phyloP scores from a whole-genome alignment of 176 grass and related monocot species.

The Tuctoria greenei region DNA sequence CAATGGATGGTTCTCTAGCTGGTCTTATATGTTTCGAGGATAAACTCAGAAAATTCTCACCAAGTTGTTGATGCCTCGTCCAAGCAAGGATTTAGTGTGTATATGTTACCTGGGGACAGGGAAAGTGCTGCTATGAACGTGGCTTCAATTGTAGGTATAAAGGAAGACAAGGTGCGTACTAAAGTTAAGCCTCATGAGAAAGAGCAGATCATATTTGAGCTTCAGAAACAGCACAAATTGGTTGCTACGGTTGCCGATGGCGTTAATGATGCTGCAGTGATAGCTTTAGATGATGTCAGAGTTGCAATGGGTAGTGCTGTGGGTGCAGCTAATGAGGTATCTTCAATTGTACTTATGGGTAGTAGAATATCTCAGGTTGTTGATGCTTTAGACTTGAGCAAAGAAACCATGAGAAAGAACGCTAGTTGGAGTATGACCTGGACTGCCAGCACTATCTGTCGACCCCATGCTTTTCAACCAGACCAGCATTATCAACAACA shows the following conservation, averaged over 20 bases:
- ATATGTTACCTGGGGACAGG: constrained; percentile 97
- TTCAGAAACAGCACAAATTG: constrained; percentile 71
- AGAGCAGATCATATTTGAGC: constrained; percentile 79
- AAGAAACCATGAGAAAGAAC: constrained; percentile 92
- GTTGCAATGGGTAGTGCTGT: constrained; percentile 96
- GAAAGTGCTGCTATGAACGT: constrained; percentile 71
- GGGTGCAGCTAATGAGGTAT: constrained; percentile 91
- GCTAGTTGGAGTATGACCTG: too few relatives aligned
- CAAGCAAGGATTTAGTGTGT: constrained; percentile 86
- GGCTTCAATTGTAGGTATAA: constrained; percentile 80
- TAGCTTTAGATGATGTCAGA: constrained; percentile 88
- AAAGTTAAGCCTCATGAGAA: constrained; percentile 96
- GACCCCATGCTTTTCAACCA: too few relatives aligned
- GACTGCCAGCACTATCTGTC: too few relatives aligned
- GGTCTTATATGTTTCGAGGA: constrained; percentile 92
- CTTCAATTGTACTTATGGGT: constrained; percentile 90
- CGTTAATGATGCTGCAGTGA: constrained; percentile 92
- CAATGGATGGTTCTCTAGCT: constrained; percentile 62
- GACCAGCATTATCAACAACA: too few relatives aligned
- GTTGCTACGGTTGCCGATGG: constrained; percentile 96
- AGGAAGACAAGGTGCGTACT: constrained; percentile 80
- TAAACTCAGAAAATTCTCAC: constrained; percentile 78
- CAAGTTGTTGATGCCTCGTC: constrained; percentile 67
- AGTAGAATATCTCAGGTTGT: constrained; percentile 88
- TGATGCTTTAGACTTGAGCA: constrained; percentile 96